Evolutionary conservation across 2,329 filamentous ascomycete species (phyloP).

Genomic region (Penicillium polonicum): DNA sequence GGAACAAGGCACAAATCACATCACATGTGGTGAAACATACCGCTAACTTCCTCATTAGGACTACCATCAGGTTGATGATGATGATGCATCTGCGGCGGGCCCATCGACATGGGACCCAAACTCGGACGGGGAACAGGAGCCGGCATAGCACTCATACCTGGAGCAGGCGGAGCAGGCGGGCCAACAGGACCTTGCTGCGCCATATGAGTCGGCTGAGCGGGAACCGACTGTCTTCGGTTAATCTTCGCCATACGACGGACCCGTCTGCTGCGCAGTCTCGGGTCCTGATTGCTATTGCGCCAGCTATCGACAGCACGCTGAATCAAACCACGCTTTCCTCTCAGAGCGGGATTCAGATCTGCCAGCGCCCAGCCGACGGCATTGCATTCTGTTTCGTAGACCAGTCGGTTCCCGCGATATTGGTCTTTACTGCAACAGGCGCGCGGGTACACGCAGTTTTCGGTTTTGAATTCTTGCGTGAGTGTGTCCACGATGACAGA

Average conservation of each 20-base stretch:
- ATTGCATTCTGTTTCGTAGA: slow-evolving; percentile 99
- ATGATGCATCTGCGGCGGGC: slow-evolving; percentile 66
- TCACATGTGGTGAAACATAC: slow-evolving; percentile 98
- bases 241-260: slow-evolving; percentile 97
- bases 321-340: slow-evolving; percentile 92
- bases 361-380: slow-evolving; percentile 99
- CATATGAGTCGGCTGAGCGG: slow-evolving; percentile 57
- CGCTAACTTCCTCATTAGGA: slow-evolving; percentile 73
- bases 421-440: slow-evolving; percentile 94
- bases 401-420: slow-evolving; percentile 90
- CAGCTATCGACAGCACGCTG: slow-evolving; percentile 97
- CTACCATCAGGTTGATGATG: slow-evolving; percentile 68
- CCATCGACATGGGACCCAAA: slow-evolving; percentile 66
- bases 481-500: slow-evolving; percentile 89
- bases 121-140: slow-evolving; percentile 33
- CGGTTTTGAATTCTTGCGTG: slow-evolving; percentile 85
- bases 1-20: slow-evolving; percentile 19
- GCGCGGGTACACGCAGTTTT: slow-evolving; percentile 96
- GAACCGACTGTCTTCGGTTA: slow-evolving; percentile 75
- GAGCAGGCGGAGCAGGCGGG: slow-evolving; percentile 46
- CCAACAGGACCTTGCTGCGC: neutral
- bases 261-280: slow-evolving; percentile 81
- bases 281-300: slow-evolving; percentile 98
- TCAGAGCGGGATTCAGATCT: slow-evolving; percentile 83
- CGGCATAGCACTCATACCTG: slow-evolving; percentile 59